Evolutionary conservation across 257 asterid genomes (phyloP), one percentile per base, ranked within the genome.

Genomic region (Hygrophila difformis): DNA sequence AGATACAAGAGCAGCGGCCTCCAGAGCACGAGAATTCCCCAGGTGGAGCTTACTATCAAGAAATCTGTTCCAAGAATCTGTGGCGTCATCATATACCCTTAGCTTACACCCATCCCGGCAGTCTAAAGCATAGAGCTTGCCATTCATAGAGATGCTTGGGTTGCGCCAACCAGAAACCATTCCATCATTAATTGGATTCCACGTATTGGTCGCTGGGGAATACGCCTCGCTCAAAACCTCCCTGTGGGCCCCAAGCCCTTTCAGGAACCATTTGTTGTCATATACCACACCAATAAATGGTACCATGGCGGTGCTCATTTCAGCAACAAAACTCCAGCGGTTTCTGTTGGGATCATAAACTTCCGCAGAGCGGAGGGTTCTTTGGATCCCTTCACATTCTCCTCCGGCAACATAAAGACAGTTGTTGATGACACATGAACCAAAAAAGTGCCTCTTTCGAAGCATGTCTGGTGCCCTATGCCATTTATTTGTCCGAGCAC

Each of bases 341-440:
- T 70, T 70, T 48, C 76, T 54, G 17, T 73, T 77, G 11, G 86
- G 86, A 21, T 77, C 79, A 1, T 73, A 77, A 39, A 77, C 74
- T 50, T 77, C 82, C 8, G 79, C 86, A 0, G 86, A 77, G 0
- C 82, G 76, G 0, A 77, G 50, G 6, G 82, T 77, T 44, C 82
- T 43, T 20, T 66, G 78, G 6, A 77, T 73, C 44, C 82, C 86
- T 44, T 77, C 82, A 34, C 86, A 77, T 39, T 77, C 86, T 37
- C 86, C 86, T 8, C 86, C 86, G 0, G 86, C 86, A 5, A 77
- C 86, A 24, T 73, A 77, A 21, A 77, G 82, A 29, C 82, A 70
- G 64, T 77, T 77, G 62, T 77, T 77, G 3, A 77, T 62, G 9
- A 77, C 86, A 3, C 86, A 77, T 1, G 82, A 64, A 13, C 85